These are phyloP conservation scores for Talaromyces sp. DNA, from an alignment of 2,329 filamentous ascomycete species.

Conservation along the genomic window DNA sequence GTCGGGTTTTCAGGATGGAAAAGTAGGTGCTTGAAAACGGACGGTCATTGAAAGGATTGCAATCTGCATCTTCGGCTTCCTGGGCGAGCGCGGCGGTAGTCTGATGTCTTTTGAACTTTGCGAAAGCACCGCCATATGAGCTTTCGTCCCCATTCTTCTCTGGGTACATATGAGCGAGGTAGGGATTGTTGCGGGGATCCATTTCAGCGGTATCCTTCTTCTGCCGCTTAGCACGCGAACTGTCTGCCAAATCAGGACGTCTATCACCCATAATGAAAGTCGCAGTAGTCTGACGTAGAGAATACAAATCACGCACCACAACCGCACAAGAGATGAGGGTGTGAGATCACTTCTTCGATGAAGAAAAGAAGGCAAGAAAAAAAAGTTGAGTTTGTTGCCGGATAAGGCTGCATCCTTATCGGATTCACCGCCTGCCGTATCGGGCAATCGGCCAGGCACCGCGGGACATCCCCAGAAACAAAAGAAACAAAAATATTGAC, in stretches of 20 bases:
- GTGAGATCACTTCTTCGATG: background rate
- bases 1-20: conserved; percentile 76
- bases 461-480: conserved; percentile 12
- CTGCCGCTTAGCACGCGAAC: conserved; percentile 53
- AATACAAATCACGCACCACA: background rate
- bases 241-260: conserved; percentile 52
- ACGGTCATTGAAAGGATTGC: conserved; percentile 80
- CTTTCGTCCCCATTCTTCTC: conserved; percentile 40
- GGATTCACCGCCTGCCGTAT: conserved; percentile 16
- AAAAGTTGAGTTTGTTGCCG: conserved; percentile 15
- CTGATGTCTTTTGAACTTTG: conserved; percentile 69
- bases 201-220: conserved; percentile 49
- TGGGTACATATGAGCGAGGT: conserved; percentile 85
- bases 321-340: background rate
- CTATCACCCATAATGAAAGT: conserved; percentile 52
- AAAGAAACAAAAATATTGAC: conserved; percentile 4
- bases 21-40: conserved; percentile 82
- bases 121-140: conserved; percentile 51
- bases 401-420: conserved; percentile 19
- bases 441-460: conserved; percentile 4
- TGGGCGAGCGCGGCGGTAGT: conserved; percentile 75
- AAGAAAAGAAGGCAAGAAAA: conserved; percentile 21
- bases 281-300: background rate
- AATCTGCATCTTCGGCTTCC: conserved; percentile 72
- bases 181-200: conserved; percentile 69